These are phyloP conservation scores for Lichtheimia corymbifera DNA, from an alignment of 371 early-diverging fungal species.

Conservation along the genomic window DNA sequence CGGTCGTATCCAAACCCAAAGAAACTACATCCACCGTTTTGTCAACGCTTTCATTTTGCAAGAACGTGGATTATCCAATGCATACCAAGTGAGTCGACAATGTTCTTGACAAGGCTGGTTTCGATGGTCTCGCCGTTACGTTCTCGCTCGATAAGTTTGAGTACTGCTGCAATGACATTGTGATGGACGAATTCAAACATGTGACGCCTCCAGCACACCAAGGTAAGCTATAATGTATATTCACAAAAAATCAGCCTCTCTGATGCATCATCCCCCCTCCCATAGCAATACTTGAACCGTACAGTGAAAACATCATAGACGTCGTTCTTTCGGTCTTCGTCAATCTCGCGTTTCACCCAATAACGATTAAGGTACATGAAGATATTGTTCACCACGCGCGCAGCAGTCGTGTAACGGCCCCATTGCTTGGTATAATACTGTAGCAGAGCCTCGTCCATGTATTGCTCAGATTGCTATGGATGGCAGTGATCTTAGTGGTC, in stretches of 20 bases:
- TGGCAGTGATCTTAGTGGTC: background rate
- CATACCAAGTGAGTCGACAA: slow-evolving; percentile 89
- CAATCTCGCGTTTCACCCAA: slow-evolving; percentile 95
- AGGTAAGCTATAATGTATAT: slow-evolving; percentile 57
- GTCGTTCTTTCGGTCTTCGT: slow-evolving; percentile 83
- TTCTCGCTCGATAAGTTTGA: slow-evolving; percentile 82
- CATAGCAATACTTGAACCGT: slow-evolving; percentile 28
- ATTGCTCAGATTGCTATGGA: slow-evolving; percentile 56
- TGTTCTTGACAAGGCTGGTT: slow-evolving; percentile 79
- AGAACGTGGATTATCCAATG: background rate
- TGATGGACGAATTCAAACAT: slow-evolving; percentile 80
- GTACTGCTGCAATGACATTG: slow-evolving; percentile 80
- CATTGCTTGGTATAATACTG: slow-evolving; percentile 88
- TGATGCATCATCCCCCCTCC: background rate
- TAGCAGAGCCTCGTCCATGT: slow-evolving; percentile 81
- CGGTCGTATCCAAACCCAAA: slow-evolving; percentile 82
- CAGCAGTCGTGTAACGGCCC: slow-evolving; percentile 84
- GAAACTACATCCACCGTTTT: slow-evolving; percentile 52
- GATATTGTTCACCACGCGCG: slow-evolving; percentile 84
- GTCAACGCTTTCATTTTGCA: background rate
- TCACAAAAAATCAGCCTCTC: background rate
- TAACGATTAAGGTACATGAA: slow-evolving; percentile 95
- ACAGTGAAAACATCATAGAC: slow-evolving; percentile 95
- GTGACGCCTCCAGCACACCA: slow-evolving; percentile 88
- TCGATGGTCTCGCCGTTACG: slow-evolving; percentile 91